Evolutionary conservation across 2,329 filamentous ascomycete genomes (phyloP).

Genomic region (Phialophora chinensis): DNA sequence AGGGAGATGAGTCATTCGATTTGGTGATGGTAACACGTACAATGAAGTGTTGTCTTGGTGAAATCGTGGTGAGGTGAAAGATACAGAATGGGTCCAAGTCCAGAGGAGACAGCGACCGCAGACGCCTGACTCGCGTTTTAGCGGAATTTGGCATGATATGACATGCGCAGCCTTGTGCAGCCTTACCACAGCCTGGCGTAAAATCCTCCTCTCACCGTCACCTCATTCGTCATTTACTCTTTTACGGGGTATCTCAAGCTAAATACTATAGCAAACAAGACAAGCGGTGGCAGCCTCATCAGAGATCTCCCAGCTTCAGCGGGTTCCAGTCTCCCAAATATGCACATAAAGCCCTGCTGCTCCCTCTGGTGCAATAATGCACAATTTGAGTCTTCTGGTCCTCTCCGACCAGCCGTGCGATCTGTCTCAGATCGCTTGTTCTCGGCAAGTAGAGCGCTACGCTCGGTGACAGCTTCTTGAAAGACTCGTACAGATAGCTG

Average conservation of each 20-base stretch:
- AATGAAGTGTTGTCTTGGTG: background rate
- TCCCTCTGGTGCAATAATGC: constrained; percentile 90
- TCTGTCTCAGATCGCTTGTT: constrained; percentile 79
- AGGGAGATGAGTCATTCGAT: background rate
- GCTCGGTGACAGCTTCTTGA: constrained; percentile 58
- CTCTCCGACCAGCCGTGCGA: constrained; percentile 62
- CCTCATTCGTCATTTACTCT: background rate
- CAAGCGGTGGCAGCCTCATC: background rate
- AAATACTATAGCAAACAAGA: constrained; percentile 8
- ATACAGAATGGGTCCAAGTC: constrained; percentile 22
- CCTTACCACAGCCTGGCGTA: background rate
- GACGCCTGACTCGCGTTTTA: constrained; percentile 23
- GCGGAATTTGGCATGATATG: constrained; percentile 11
- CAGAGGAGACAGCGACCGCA: constrained; percentile 8
- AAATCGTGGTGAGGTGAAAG: background rate
- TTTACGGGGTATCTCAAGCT: constrained; percentile 7
- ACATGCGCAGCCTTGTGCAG: constrained; percentile 18
- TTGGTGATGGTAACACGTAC: background rate
- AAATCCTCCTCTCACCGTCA: background rate
- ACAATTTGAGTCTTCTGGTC: constrained; percentile 71
- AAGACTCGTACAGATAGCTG: constrained; percentile 66
- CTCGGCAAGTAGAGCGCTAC: constrained; percentile 83
- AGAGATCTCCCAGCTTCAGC: constrained; percentile 21
- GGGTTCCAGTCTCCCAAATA: constrained; percentile 56
- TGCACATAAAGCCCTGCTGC: constrained; percentile 75